Base-by-base conservation (phyloP, 495 filamentous ascomycete genomes). In the Talaromyces stipitatus region DNA sequence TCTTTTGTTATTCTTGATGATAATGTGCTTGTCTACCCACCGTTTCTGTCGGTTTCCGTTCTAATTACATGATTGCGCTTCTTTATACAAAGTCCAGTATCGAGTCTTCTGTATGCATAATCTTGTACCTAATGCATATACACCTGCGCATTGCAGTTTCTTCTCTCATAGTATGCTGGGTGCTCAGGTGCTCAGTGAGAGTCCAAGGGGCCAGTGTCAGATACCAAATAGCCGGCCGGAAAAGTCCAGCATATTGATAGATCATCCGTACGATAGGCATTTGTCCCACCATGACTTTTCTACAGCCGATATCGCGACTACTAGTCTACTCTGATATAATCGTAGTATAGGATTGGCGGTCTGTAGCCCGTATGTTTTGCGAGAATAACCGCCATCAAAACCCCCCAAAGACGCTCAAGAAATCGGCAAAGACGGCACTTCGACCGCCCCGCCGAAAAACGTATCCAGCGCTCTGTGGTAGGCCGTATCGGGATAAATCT, bases 111-210 rank as follows among this genome's bases (percentile, higher is more conserved):
- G 14, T 48, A n/a, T 48, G 45, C 45, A 46, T 48, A 26, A 48
- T 48, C 45, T 33, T 48, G 45, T 48, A 48, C 22, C 22, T 48
- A 48, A 48, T 48, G 45, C 45, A 48, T 20, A 48, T 48, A 26
- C 24, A 26, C 12, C 30, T 8, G 24, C 4, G 9, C 12, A 22
- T 10, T 48, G 20, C n/a, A 23, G 22, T 46, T 18, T 46, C 7
- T n/a, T 26, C 22, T 48, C 6, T 26, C 45, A 12, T 24, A 24
- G 30, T 33, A 33, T 33, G 7, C 7, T 33, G 30, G n/a, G n/a
- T n/a, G n/a, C n/a, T n/a, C n/a, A n/a, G n/a, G n/a, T 16, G n/a
- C 16, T 41, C n/a, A 41, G 7, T 41, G n/a, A 14, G 14, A 2
- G n/a, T 29, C 28, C 28, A 29, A 29, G 4, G 28, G 28, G n/a